Conservation (phyloP, 208 protist genomes). For the Crithidia thermophila region DNA sequence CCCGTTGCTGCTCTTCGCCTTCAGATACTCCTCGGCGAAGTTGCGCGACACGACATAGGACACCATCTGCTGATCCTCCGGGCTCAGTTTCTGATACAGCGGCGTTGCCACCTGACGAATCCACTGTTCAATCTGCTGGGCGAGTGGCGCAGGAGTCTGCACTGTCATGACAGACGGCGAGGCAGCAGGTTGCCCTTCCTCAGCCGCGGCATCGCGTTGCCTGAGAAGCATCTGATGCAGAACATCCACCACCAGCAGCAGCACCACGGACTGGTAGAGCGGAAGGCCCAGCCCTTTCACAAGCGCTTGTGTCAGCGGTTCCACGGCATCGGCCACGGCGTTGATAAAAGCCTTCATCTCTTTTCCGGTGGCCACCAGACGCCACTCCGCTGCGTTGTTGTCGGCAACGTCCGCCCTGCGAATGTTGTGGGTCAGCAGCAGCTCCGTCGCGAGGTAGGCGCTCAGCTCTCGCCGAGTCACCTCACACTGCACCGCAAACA, state of each 20-base stretch:
- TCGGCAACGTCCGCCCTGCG: not conserved
- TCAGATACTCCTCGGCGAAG: constrained; percentile 16
- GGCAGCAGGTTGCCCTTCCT: too few species aligned
- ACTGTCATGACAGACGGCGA: too few species aligned
- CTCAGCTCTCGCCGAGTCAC: constrained; percentile 49
- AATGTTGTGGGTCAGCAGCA: constrained; percentile 13
- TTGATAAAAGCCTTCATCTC: constrained; percentile 45
- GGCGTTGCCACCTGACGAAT: constrained; percentile 16
- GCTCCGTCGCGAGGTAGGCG: constrained; percentile 17
- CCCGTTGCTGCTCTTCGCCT: not conserved
- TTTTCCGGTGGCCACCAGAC: constrained; percentile 6
- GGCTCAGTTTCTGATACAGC: constrained; percentile 7
- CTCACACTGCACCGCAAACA: constrained; percentile 48
- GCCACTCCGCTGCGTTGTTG: not conserved
- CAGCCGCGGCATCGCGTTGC: too few species aligned
- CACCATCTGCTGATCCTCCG: not conserved
- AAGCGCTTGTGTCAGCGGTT: constrained; percentile 37
- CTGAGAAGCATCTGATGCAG: constrained; percentile 6
- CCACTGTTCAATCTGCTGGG: constrained; percentile 11
- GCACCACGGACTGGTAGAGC: constrained; percentile 33
- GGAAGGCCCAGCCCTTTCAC: constrained; percentile 2
- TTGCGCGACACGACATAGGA: not conserved
- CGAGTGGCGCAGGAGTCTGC: not conserved
- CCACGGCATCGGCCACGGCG: constrained; percentile 35
- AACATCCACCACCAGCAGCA: constrained; percentile 55